Conservation (phyloP, 208 protist species). For the Angomonas deanei region DNA sequence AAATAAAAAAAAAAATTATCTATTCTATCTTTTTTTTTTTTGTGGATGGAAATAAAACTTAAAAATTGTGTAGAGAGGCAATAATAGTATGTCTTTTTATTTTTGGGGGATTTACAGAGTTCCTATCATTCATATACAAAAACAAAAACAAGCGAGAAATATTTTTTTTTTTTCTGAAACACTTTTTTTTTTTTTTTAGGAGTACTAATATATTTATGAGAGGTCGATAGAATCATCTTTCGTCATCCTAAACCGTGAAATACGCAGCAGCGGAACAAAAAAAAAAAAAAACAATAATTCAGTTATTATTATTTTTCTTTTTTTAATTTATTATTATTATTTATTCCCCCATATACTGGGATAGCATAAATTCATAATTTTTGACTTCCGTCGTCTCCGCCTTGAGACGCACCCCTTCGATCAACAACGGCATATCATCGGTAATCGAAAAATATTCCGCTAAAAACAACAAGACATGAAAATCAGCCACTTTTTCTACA, state of each 20-base stretch:
- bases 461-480: conserved; percentile 89
- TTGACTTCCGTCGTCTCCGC: conserved; percentile 28
- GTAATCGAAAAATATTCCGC: conserved; percentile 48
- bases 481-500: conserved; percentile 80
- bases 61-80: not conserved
- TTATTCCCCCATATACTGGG: conserved; percentile 23
- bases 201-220: too few species aligned
- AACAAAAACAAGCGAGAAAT: not conserved
- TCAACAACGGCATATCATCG: conserved; percentile 55
- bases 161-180: not conserved
- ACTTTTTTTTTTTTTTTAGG: not conserved
- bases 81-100: not conserved
- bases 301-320: not conserved
- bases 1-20: too few species aligned
- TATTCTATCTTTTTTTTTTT: conserved; percentile 13
- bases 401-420: conserved; percentile 31
- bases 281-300: too few species aligned
- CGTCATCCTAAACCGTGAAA: too few species aligned
- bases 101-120: not conserved
- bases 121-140: not conserved
- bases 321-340: not conserved
- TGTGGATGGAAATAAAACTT: too few species aligned
- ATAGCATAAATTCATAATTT: conserved; percentile 47
- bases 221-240: too few species aligned
- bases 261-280: too few species aligned